Base-by-base conservation (phyloP, 2,329 filamentous ascomycete genomes). In the Aspergillus amoenus region DNA sequence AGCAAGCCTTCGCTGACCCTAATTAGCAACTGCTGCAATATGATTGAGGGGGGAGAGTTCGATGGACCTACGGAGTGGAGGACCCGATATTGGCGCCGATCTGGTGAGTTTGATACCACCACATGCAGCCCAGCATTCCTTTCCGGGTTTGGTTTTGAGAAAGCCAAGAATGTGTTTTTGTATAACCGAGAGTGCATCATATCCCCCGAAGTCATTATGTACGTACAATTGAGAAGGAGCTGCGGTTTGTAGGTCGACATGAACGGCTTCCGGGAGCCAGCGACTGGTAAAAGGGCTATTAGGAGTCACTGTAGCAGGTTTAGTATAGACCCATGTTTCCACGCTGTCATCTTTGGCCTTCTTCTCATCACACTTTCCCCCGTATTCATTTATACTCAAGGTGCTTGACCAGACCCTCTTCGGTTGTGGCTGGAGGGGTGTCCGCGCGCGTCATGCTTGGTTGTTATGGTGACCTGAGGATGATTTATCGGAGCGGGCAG, bases 91-190 rank as follows among this genome's bases (percentile, higher is more conserved):
- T 30, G 27, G 27, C 9, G 27, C 27, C 48, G 4, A 63, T 43
- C 32, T 76, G 59, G 52, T 74, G 74, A 27, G 73, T 61, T 1
- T 48, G 7, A 73, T 55, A 3, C 60, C 70, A 61, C 80, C 76
- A 50, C 78, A 78, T 3, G 79, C 62, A 15, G 68, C 68, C 75
- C 73, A 79, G 59, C 76, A 68, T 57, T 76, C 72, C 27, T 47
- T 68, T 70, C 74, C 71, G 74, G 34, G 72, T 7, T 61, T 58
- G 4, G 68, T 74, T 52, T 77, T 73, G 3, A 66, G 61, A 42
- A 76, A 78, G 49, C 78, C 72, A 5, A 78, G 63, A 1, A 81
- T 43, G 5, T 72, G 57, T 51, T 81, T 81, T 62, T 81, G 69
- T 4, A 79, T 22, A 0, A 78, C 61, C 65, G 82, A 78, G 0